Conservation (phyloP, 1,284 basidiomycete genomes). For the Papiliotrema fonsecae region DNA sequence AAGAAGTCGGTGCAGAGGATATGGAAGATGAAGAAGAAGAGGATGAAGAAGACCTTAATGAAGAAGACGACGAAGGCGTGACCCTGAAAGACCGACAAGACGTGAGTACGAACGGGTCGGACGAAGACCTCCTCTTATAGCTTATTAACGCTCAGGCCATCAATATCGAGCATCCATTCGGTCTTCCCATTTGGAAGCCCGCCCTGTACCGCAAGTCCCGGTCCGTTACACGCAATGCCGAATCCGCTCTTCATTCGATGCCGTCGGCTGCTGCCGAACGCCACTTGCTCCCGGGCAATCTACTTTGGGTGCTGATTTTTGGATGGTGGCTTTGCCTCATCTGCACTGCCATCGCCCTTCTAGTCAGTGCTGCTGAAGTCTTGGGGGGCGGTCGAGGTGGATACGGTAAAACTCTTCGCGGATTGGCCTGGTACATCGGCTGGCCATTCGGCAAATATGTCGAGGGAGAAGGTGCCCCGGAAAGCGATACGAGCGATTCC, state of each 20-base stretch:
- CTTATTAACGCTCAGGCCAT: constrained; percentile 54
- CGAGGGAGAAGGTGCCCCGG: constrained; percentile 64
- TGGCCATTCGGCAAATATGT: constrained; percentile 99
- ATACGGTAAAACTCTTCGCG: constrained; percentile 83
- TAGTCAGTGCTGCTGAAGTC: constrained; percentile 60
- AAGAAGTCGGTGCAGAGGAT: constrained; percentile 21
- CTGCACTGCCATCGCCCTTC: constrained; percentile 66
- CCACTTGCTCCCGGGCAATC: constrained; percentile 85
- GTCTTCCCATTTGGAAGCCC: constrained; percentile 99
- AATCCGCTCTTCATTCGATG: constrained; percentile 84
- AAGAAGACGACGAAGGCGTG: constrained; percentile 71
- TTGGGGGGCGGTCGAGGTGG: constrained; percentile 66
- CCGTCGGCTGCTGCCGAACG: constrained; percentile 89
- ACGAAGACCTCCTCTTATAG: no score
- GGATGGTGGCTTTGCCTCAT: constrained; percentile 84
- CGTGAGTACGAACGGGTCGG: no score
- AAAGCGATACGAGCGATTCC: constrained; percentile 24
- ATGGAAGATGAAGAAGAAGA: constrained; percentile 35
- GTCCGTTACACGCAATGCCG: constrained; percentile 92
- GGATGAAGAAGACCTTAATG: constrained; percentile 29
- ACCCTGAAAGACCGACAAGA: constrained; percentile 96
- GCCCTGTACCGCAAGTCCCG: constrained; percentile 98
- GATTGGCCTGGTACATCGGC: constrained; percentile 89
- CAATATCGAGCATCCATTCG: constrained; percentile 98
- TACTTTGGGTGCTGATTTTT: constrained; percentile 82